Base-by-base conservation (phyloP, 345 rosid species). In the Iberis pinnata region DNA sequence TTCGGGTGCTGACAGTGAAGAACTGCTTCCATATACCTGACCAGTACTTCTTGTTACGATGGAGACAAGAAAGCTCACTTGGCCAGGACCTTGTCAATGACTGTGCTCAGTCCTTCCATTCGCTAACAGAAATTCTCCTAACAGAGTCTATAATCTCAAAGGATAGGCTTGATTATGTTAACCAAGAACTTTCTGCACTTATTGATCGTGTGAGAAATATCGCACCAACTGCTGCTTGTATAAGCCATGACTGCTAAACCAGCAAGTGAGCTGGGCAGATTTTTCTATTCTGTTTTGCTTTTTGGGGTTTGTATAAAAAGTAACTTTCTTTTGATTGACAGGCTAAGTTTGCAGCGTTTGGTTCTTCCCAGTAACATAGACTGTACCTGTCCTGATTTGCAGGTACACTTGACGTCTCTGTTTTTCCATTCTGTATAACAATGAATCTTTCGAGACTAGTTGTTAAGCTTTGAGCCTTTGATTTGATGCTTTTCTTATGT, bases 11-110 rank as follows among this genome's bases (percentile, higher is more conserved):
- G 18, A 19, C 60, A 1, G 68, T 77, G 62, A 90, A 84, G 72
- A 87, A 90, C 70, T 87, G 66, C 65, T 90, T 86, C 54, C 79
- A 76, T 54, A 75, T 90, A 67, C 98, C 95, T 0, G 96, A 84
- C 33, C 82, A 81, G 75, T 90, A 82, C 70, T 70, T 84, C 44
- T 82, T 73, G 4, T 60, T 66, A 49, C 81, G 96, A 12, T 90
- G 98, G 98, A 77, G 86, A 53, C 69, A 48, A 36, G 86, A 77
- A 47, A 73, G 75, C 46, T 69, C 83, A 4, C 60, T 69, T 53
- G 73, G 74, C 18, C 73, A 54, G 47, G 62, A 71, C 29, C 73
- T 58, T 68, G 75, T 69, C 39, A 75, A 82, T 58, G 80, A 75
- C 41, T 80, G 78, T 64, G 65, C 81, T 61, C 76, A 75, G 63